Base-by-base conservation (phyloP, 495 filamentous ascomycete species). In the Bacidia rubella region DNA sequence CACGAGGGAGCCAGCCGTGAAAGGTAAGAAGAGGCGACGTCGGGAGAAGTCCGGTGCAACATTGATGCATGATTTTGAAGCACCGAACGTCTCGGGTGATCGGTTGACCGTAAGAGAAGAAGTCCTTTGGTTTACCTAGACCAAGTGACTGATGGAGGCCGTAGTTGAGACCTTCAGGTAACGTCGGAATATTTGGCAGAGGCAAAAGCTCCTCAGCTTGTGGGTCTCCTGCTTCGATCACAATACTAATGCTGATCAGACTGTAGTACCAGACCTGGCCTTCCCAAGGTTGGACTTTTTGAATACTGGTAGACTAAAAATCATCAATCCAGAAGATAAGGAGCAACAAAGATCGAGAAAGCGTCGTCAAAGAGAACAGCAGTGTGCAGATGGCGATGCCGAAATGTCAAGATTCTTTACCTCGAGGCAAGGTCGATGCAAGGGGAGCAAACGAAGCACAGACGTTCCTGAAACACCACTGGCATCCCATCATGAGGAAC, bases 251-350 rank as follows among this genome's bases (percentile, higher is more conserved):
- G 54, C 9, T 53, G 23, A 39, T 21, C 12, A 5, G 20, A 10
- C 29, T 19, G 7, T 58, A 83, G 80, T 84, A 41, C 72, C 78
- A 26, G 77, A 85, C 59, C 70, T 84, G 41, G 68, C 75, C 1
- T 89, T 86, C 62, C 82, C 77, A 1, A 78, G 85, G 57, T 79
- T 82, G 70, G 69, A 70, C 15, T 86, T 87, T 57, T 71, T 85
- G 11, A 62, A 66, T 35, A 62, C 66, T 51, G 63, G 62, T 10
- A 62, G 58, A 56, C 59, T 59, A n/a, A 43, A 42, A n/a, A 19
- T n/a, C 4, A 25, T 53, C 19, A 54, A 59, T n/a, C 39, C 7
- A 3, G 23, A 47, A 47, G 11, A 42, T 41, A 17, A 11, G 22
- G 3, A 11, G 47, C 25, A 26, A 35, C 9, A 38, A 19, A n/a